Evolutionary conservation across 1,284 basidiomycete species (phyloP).

Genomic region (Mycena citricolor): DNA sequence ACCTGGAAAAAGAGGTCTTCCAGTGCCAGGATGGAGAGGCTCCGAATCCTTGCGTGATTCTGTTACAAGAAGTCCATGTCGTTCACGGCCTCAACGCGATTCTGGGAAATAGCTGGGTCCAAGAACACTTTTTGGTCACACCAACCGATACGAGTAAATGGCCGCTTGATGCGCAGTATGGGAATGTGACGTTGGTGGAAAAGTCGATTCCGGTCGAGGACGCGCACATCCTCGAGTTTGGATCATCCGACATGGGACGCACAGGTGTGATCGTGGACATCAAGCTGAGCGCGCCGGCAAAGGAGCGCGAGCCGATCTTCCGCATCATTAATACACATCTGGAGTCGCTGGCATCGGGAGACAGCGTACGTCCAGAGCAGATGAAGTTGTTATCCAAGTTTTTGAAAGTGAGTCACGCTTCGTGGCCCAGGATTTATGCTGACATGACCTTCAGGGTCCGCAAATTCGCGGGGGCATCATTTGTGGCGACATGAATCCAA

Average conservation of each 20-base stretch:
- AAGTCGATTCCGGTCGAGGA: constrained; percentile 46
- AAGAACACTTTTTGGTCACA: constrained; percentile 53
- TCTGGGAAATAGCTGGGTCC: constrained; percentile 59
- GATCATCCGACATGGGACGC: constrained; percentile 47
- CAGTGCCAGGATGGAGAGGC: constrained; percentile 39
- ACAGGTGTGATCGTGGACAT: constrained; percentile 59
- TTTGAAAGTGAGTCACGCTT: constrained; percentile 36
- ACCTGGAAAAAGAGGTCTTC: constrained; percentile 53
- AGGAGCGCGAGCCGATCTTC: constrained; percentile 41
- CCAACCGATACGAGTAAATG: constrained; percentile 54
- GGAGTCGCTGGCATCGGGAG: constrained; percentile 54
- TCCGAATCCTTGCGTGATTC: constrained; percentile 57
- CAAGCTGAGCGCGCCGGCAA: constrained; percentile 40
- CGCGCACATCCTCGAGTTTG: constrained; percentile 48
- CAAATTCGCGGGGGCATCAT: constrained; percentile 57
- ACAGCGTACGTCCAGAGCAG: constrained; percentile 48
- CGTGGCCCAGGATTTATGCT: background rate
- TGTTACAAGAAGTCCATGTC: constrained; percentile 63
- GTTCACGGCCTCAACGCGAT: constrained; percentile 43
- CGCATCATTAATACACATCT: constrained; percentile 70
- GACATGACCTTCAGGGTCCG: constrained; percentile 20
- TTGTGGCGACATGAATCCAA: constrained; percentile 71
- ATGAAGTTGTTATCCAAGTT: constrained; percentile 48
- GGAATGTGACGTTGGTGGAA: constrained; percentile 65
- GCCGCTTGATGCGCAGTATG: constrained; percentile 48